phyloP scores from a whole-genome alignment of 441 rosid genomes.

The Populus hybrid region DNA sequence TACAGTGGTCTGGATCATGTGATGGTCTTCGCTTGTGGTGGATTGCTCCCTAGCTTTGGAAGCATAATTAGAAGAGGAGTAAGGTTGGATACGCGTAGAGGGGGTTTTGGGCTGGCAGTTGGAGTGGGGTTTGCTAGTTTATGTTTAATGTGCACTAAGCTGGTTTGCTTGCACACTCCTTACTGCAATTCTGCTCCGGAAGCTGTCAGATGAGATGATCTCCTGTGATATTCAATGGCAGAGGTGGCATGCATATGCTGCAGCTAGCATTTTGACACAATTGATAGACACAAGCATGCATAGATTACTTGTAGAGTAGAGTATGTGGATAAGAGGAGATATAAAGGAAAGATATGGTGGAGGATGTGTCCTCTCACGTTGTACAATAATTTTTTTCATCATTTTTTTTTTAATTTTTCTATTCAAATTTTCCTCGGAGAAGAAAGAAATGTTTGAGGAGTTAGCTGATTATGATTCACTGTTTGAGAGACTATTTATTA shows the following conservation, averaged over 20 bases:
- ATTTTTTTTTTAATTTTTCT: no score
- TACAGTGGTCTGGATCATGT: slow-evolving; percentile 91
- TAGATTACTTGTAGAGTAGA: slow-evolving; percentile 9
- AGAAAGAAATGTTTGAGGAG: neutral
- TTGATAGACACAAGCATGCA: neutral
- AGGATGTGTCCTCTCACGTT: neutral
- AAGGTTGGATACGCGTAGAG: slow-evolving; percentile 55
- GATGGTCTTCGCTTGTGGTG: slow-evolving; percentile 92
- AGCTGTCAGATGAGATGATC: slow-evolving; percentile 61
- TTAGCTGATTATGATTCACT: neutral
- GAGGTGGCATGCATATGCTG: neutral
- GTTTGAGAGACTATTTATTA: neutral
- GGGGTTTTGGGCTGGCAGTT: slow-evolving; percentile 54
- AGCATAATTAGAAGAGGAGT: slow-evolving; percentile 54
- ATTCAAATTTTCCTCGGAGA: neutral
- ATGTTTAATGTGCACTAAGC: slow-evolving; percentile 75
- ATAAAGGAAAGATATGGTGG: neutral
- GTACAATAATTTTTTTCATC: neutral
- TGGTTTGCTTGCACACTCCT: slow-evolving; percentile 93
- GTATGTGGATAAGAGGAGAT: neutral
- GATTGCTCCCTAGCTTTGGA: slow-evolving; percentile 67
- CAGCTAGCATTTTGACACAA: neutral
- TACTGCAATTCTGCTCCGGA: slow-evolving; percentile 98
- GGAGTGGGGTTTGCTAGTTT: slow-evolving; percentile 70
- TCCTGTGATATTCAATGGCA: neutral